Percentiles rank a stretch among this genome's conserved stretches.
These are phyloP conservation scores for Sugiyamaella sp. DNA, from an alignment of 1,139 yeast genomes.

Conservation along the genomic window DNA sequence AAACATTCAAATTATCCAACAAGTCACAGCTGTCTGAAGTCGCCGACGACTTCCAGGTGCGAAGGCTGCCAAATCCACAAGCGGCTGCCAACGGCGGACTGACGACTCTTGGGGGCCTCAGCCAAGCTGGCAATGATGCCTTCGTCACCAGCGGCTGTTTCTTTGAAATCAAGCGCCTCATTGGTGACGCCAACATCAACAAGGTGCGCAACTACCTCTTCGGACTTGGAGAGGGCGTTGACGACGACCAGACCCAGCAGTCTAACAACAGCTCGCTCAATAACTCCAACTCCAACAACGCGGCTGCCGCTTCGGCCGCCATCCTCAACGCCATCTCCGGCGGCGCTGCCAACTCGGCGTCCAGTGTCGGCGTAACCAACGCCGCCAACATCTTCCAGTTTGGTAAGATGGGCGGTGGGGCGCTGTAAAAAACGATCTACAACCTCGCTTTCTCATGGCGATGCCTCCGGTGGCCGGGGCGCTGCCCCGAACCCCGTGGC, in stretches of 20 bases:
- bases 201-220: slow-evolving; percentile 41
- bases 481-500: background rate
- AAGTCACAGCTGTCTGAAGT: slow-evolving; percentile 46
- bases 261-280: slow-evolving; percentile 1
- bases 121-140: slow-evolving; percentile 58
- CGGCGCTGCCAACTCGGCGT: background rate
- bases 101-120: slow-evolving; percentile 26
- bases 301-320: slow-evolving; percentile 20
- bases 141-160: slow-evolving; percentile 53
- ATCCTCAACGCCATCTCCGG: slow-evolving; percentile 17
- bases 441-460: background rate
- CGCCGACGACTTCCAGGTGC: slow-evolving; percentile 53
- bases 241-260: slow-evolving; percentile 21
- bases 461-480: slow-evolving; percentile 3
- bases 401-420: slow-evolving; percentile 42
- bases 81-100: slow-evolving; percentile 31
- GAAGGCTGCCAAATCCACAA: slow-evolving; percentile 34
- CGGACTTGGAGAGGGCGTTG: slow-evolving; percentile 42
- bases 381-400: slow-evolving; percentile 41
- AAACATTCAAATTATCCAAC: slow-evolving; percentile 43
- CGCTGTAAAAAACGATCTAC: slow-evolving; percentile 14
- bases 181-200: slow-evolving; percentile 41
- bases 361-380: slow-evolving; percentile 22
- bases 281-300: slow-evolving; percentile 14
- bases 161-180: slow-evolving; percentile 50